phyloP scores from a whole-genome alignment of 164 flowering plant species.

The Taxillus chinensis region DNA sequence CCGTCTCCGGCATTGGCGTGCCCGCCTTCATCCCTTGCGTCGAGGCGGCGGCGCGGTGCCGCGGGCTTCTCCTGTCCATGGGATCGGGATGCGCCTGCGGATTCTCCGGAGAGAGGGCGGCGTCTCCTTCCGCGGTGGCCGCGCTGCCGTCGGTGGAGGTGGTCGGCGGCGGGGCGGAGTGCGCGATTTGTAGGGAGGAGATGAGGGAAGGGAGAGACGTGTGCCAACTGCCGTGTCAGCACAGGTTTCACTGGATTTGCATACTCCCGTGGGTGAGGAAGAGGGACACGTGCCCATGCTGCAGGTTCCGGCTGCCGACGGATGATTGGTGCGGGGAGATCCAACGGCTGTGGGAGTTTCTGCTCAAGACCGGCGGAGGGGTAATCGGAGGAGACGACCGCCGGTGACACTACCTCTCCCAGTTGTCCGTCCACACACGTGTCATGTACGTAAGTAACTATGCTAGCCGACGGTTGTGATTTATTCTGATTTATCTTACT shows the following conservation, averaged over 20 bases:
- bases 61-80: slow-evolving; percentile 31
- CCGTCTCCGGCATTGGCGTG: slow-evolving; percentile 27
- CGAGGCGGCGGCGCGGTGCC: slow-evolving; percentile 36
- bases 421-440: not conserved
- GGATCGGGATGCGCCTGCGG: slow-evolving; percentile 14
- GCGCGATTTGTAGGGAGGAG: slow-evolving; percentile 75
- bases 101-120: slow-evolving; percentile 28
- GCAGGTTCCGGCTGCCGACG: slow-evolving; percentile 67
- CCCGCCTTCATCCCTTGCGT: slow-evolving; percentile 28
- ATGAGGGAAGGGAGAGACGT: slow-evolving; percentile 63
- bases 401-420: not conserved
- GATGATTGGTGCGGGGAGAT: slow-evolving; percentile 78
- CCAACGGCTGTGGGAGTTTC: slow-evolving; percentile 59
- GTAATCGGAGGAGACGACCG: not conserved
- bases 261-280: slow-evolving; percentile 69
- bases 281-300: slow-evolving; percentile 83
- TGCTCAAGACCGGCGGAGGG: slow-evolving; percentile 22
- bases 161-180: slow-evolving; percentile 26
- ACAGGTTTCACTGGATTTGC: slow-evolving; percentile 82
- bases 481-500: no score
- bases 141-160: slow-evolving; percentile 56
- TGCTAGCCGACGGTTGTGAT: no score
- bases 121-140: slow-evolving; percentile 58
- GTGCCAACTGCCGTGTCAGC: slow-evolving; percentile 79
- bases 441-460: no score